These are phyloP conservation scores for Lactarius quietus DNA, from an alignment of 768 basidiomycete species.

Conservation along the genomic window DNA sequence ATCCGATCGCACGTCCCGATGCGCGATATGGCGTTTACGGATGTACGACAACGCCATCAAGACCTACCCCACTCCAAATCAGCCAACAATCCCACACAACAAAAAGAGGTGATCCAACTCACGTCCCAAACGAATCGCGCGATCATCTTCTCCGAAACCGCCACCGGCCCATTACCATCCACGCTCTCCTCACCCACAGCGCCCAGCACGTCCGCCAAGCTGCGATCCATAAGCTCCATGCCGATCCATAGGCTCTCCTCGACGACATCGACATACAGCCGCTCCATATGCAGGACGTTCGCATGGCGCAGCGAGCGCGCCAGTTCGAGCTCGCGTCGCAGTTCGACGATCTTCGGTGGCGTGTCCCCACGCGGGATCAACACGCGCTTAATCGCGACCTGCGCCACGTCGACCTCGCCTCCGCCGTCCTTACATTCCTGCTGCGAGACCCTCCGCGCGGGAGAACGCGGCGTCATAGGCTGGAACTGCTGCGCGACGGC, in stretches of 20 bases:
- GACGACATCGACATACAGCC: conserved; percentile 61
- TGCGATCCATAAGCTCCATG: conserved; percentile 90
- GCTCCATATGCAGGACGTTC: conserved; percentile 65
- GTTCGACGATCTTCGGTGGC: conserved; percentile 60
- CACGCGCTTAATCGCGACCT: conserved; percentile 79
- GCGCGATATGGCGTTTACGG: conserved; percentile 62
- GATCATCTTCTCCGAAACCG: conserved; percentile 63
- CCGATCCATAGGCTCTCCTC: conserved; percentile 67
- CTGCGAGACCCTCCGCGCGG: conserved; percentile 3
- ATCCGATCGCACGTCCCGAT: conserved; percentile 82
- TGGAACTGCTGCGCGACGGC: conserved; percentile 5
- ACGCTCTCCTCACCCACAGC: conserved; percentile 31
- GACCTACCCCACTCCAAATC: conserved; percentile 41
- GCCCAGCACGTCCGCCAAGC: conserved; percentile 75
- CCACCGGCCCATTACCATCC: conserved; percentile 44
- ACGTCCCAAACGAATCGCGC: conserved; percentile 78
- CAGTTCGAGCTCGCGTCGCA: conserved; percentile 57
- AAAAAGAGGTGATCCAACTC: conserved; percentile 32
- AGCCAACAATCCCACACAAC: background rate
- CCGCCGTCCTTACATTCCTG: background rate
- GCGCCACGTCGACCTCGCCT: background rate
- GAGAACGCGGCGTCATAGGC: conserved; percentile 23
- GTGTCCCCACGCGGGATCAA: conserved; percentile 54
- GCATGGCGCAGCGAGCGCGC: conserved; percentile 56
- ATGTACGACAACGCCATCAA: conserved; percentile 65